Conservation (phyloP, 768 basidiomycete genomes). For the Collybiopsis luxurians region DNA sequence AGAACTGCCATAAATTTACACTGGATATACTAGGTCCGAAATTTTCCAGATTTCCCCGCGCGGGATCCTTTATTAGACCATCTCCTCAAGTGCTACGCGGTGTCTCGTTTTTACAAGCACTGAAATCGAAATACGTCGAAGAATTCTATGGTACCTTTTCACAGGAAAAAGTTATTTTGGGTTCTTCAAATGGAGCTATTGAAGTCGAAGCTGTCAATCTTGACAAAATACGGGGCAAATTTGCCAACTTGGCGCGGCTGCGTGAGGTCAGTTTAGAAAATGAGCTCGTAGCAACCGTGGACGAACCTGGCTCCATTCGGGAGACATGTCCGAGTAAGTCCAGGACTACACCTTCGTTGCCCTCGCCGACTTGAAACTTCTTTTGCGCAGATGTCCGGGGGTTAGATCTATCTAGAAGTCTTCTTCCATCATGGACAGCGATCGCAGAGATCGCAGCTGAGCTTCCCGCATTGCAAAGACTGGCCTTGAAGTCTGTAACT, state of each 20-base stretch:
- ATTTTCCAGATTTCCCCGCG: slow-evolving; percentile 44
- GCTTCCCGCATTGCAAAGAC: slow-evolving; percentile 57
- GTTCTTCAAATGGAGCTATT: slow-evolving; percentile 81
- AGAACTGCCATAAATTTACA: background rate
- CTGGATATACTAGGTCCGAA: slow-evolving; percentile 4
- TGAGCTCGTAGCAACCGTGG: slow-evolving; percentile 51
- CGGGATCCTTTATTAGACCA: slow-evolving; percentile 83
- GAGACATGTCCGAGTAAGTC: slow-evolving; percentile 68
- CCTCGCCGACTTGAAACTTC: slow-evolving; percentile 8
- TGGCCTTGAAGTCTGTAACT: slow-evolving; percentile 75
- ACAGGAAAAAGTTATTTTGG: slow-evolving; percentile 66
- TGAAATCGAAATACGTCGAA: slow-evolving; percentile 79
- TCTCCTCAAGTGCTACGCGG: slow-evolving; percentile 58
- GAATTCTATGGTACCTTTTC: slow-evolving; percentile 45
- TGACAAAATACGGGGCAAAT: slow-evolving; percentile 71
- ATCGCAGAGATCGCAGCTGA: slow-evolving; percentile 62
- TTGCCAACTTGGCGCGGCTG: slow-evolving; percentile 63
- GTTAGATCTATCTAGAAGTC: slow-evolving; percentile 76
- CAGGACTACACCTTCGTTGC: slow-evolving; percentile 4
- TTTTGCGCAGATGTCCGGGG: slow-evolving; percentile 60
- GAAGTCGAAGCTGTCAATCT: slow-evolving; percentile 84
- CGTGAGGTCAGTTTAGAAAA: slow-evolving; percentile 80
- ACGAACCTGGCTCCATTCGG: slow-evolving; percentile 49
- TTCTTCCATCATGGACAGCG: slow-evolving; percentile 69
- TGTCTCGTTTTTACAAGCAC: slow-evolving; percentile 68